Evolutionary conservation across 345 rosid species (phyloP), one percentile per base, ranked within the genome.

Genomic region (Hibiscus tridactylites): DNA sequence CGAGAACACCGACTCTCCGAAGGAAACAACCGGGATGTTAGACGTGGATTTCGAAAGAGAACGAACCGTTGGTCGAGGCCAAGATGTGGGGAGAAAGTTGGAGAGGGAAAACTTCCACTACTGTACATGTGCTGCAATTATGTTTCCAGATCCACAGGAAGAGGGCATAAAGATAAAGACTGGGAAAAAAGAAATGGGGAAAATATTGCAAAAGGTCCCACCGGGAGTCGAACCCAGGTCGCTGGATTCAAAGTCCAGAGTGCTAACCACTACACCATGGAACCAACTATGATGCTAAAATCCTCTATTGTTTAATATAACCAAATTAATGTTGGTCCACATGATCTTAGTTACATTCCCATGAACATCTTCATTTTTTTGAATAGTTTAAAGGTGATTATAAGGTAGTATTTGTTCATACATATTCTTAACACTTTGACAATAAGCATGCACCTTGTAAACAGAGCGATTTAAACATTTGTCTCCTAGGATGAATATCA

Each of bases 191-290:
- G 21, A 6, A 1, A 5, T 3, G 6, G 15, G 6, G 3, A 0
- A 3, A n/a, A 6, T 2, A 5, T 6, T 6, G 8, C 42, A 8
- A 9, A 11, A 58, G 96, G 90, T 87, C 95, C 90, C 86, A 90
- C 90, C 91, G 92, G 90, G 90, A 90, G 88, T 92, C 92, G 92
- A 90, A 87, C 94, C 91, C 96, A 85, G 94, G 94, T 90, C 90
- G 87, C 98, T 86, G 88, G 97, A 92, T 95, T 90, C 97, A 88
- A 90, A 89, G 94, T 90, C 94, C 97, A 86, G 89, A 92, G 94
- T 92, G 98, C 97, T 92, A 90, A 92, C 99, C 97, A 90, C 94
- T 87, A 89, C 96, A 92, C 98, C 96, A 90, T 85, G 85, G 90
- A 94, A 90, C 92, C 96, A 0, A 8, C 1, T 5, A 4, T 35